Base-by-base conservation (phyloP, 495 filamentous ascomycete genomes). In the Daldinia caldariorum region DNA sequence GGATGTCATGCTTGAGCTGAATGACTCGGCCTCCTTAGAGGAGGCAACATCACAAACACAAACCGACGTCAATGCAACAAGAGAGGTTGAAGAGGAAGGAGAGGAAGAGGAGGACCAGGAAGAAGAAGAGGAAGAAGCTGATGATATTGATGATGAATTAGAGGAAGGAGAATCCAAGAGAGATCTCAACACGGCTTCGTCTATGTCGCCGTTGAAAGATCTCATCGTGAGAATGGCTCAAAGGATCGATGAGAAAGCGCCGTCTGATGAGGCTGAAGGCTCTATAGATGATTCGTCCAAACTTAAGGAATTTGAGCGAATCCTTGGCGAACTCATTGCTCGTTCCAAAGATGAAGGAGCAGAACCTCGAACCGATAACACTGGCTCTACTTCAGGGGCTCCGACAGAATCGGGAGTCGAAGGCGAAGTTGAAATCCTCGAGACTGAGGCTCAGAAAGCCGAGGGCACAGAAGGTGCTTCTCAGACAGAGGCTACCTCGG, bases 251-350 rank as follows among this genome's bases (percentile, higher is more conserved):
- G 73, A 73, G 51, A 57, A 32, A 32, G 18, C 69, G 16, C 57
- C 72, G 32, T 59, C 63, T 14, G 71, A 74, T 7, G 72, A 69
- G 41, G 60, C 65, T 10, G 70, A 69, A 9, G 55, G 35, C 16
- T 37, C 53, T 6, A 16, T 66, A 13, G 65, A 75, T n/a, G 69
- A 79, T 41, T 72, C 68, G 22, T 71, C 72, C 13, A 80, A 75
- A 62, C 74, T 82, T 6, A 73, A 73, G 54, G 76, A 79, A 37
- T 79, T 83, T 54, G 79, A 81, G 58, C 71, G 73, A 35, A 77
- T 83, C 60, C 67, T 83, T 26, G 77, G 79, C 4, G 73, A 78
- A 51, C 74, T 81, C 47, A 79, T 77, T 57, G 69, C 71, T 31
- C 66, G 71, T 20, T 73, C 75, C 0, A 73, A 67, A 58, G 61